A percentile compares a stretch with the other conserved stretches of the same genome.
These are phyloP conservation scores for Zelopaecilomyces penicillatus DNA, from an alignment of 2,329 filamentous ascomycete species.

Conservation along the genomic window DNA sequence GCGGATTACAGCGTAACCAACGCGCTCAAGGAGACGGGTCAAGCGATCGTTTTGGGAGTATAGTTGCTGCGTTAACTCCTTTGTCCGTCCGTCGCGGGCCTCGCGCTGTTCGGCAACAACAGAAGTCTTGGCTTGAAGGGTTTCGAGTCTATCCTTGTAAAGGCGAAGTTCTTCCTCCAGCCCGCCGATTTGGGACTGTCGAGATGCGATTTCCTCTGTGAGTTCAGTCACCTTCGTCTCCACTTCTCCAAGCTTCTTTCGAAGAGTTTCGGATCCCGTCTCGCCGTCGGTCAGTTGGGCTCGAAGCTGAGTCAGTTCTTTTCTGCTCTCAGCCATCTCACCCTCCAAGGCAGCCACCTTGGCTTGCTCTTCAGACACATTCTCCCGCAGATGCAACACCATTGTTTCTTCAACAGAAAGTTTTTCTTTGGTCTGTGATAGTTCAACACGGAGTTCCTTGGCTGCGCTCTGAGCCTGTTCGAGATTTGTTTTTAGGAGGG, in stretches of 20 bases:
- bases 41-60: constrained; percentile 79
- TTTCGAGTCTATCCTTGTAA: constrained; percentile 56
- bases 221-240: constrained; percentile 62
- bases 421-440: constrained; percentile 44
- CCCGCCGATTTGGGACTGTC: constrained; percentile 66
- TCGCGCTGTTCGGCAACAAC: constrained; percentile 52
- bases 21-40: constrained; percentile 71
- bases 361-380: constrained; percentile 44
- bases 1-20: constrained; percentile 75
- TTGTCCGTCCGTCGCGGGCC: constrained; percentile 62
- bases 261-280: constrained; percentile 70
- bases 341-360: constrained; percentile 45
- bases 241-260: constrained; percentile 66
- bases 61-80: constrained; percentile 75
- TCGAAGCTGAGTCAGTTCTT: constrained; percentile 60
- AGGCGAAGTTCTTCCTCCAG: constrained; percentile 68
- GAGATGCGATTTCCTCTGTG: constrained; percentile 61
- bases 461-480: constrained; percentile 49
- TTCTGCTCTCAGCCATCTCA: constrained; percentile 55
- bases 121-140: constrained; percentile 43
- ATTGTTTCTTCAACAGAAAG: constrained; percentile 44
- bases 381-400: constrained; percentile 45
- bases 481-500: constrained; percentile 54
- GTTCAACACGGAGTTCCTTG: constrained; percentile 48
- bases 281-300: constrained; percentile 72